Evolutionary conservation across 805 yeast species (phyloP), one percentile per base, ranked within the genome.

Genomic region (Yarrowia sp.): DNA sequence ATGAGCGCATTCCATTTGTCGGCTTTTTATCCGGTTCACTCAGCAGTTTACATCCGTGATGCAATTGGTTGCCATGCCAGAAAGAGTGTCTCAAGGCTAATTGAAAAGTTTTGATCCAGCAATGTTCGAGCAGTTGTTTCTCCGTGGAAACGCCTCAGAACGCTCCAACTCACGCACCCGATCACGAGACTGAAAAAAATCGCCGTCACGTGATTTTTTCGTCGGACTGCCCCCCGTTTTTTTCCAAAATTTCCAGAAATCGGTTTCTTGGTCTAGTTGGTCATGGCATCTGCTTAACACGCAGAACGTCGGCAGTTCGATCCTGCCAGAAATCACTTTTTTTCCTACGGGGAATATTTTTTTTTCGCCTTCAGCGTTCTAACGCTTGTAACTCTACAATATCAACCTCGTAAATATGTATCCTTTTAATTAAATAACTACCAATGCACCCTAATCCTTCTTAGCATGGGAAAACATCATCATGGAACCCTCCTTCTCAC

Each of bases 261-360:
- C 15, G 61, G 61, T 55, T 55, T 55, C 61, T 55, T 90, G 96
- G 96, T 90, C 96, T 90, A 90, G 96, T 91, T 80, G 96, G 97
- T 91, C 86, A 91, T 91, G 96, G 96, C 97, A 89, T 89, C 92
- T 90, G 96, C 96, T 89, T 91, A 90, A 91, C 97, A 91, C 97
- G 96, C 96, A 90, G 92, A 89, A 89, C 91, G 97, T 92, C 97
- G 97, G 97, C 97, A 90, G 97, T 92, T 92, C 97, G 97, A 92
- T 90, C 97, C 97, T 91, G 97, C 61, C 61, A 55, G 61, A 55
- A 55, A 55, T 55, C 1, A 9, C 22, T n/a, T 31, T 45, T 28
- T 28, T 45, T n/a, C 22, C 36, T 28, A 14, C 8, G 14, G 14
- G n/a, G n/a, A n/a, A n/a, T n/a, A 22, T 18, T 14, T 38, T 38